Base-by-base conservation (phyloP, 352 stramenopile genomes). In the Albugo candida region DNA sequence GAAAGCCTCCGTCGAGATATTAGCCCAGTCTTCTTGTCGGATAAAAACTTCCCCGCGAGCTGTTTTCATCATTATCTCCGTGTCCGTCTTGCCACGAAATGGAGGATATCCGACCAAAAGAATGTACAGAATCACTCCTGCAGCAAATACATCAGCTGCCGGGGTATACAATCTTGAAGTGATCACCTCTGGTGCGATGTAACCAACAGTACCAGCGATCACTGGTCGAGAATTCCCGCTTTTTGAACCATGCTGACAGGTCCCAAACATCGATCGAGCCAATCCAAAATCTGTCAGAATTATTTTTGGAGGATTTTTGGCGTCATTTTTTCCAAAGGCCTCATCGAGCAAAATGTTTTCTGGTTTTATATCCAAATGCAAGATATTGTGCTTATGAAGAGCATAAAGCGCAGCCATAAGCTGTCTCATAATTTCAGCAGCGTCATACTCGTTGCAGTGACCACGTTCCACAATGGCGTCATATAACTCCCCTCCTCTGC, bases 271-370 rank as follows among this genome's bases (percentile, higher is more conserved):
- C 8, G 38, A 10, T 17, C 73, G 69, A 13, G 70, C 73, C 42
- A 83, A 63, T 2, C 73, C 73, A 49, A 86, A 86, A 38, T 86
- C 73, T 0, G 71, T 83, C 31, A 86, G 58, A n/a, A 80, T 41
- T 41, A 86, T 82, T 55, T 81, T 81, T 31, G 24, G 24, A 48
- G 68, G 56, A 36, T 74, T 51, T 14, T 62, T 49, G 10, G 49
- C 35, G 14, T 71, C 61, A 45, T 66, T 62, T 3, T 59, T 68
- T 11, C 67, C 62, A 20, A 86, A 63, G 5, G 83, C 75, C 51
- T 95, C 83, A 52, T 94, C 78, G 31, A 91, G 65, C 43, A 86
- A 31, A 17, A 86, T 83, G 48, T 86, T 86, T 53, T 86, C 73
- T 1, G 73, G 73, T 47, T 86, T 86, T 54, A 86, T 67, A 53